These are phyloP conservation scores for Capsella rubella DNA, from an alignment of 441 rosid species.

Conservation along the genomic window DNA sequence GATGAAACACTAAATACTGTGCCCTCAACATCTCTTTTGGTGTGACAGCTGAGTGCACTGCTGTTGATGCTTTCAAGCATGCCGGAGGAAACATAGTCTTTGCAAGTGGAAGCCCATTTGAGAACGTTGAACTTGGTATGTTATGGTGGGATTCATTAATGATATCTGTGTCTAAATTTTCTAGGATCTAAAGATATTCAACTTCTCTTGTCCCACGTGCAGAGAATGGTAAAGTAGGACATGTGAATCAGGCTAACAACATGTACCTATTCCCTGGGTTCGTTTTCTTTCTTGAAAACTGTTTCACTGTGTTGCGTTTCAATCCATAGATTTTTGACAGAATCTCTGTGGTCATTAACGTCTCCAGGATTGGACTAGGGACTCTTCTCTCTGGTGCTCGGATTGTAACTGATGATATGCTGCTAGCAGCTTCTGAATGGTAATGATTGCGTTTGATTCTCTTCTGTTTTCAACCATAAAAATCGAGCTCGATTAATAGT, in stretches of 20 bases:
- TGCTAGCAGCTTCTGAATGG: slow-evolving; percentile 95
- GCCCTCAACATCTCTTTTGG: slow-evolving; percentile 33
- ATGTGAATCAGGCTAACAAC: slow-evolving; percentile 98
- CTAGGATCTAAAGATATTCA: background rate
- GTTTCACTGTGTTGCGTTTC: slow-evolving; percentile 1
- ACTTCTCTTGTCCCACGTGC: slow-evolving; percentile 33
- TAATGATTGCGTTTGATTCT: slow-evolving; percentile 41
- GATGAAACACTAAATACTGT: slow-evolving; percentile 28
- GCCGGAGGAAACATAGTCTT: slow-evolving; percentile 93
- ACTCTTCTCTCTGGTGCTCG: slow-evolving; percentile 87
- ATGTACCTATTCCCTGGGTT: slow-evolving; percentile 99
- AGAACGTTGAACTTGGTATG: slow-evolving; percentile 83
- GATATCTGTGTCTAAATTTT: slow-evolving; percentile 19
- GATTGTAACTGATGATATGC: slow-evolving; percentile 83
- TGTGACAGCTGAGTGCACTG: slow-evolving; percentile 91
- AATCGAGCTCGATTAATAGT: background rate
- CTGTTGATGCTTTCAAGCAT: slow-evolving; percentile 89
- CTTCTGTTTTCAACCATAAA: background rate
- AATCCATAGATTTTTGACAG: background rate
- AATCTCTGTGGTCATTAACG: background rate
- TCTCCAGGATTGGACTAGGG: slow-evolving; percentile 89
- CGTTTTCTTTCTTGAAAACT: slow-evolving; percentile 45
- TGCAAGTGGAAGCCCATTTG: slow-evolving; percentile 98
- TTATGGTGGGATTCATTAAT: background rate
- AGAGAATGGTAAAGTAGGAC: slow-evolving; percentile 91